phyloP scores from a whole-genome alignment of 2,329 filamentous ascomycete species.

The Chaetomiaceae sp. region DNA sequence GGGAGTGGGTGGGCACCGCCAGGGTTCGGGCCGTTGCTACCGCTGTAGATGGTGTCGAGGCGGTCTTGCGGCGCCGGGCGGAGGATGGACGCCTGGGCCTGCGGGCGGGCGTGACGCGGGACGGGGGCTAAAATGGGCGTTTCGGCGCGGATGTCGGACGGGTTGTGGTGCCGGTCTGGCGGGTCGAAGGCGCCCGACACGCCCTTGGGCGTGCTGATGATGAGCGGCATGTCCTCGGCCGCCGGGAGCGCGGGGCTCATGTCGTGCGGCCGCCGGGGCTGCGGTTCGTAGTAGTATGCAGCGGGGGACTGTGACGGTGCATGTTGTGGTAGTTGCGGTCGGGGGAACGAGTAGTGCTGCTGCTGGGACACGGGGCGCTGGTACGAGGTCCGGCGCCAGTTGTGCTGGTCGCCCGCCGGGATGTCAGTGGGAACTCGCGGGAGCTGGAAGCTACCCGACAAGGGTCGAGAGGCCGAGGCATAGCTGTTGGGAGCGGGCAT shows the following conservation, averaged over 20 bases:
- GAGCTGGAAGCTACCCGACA: constrained; percentile 39
- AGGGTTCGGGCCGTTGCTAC: constrained; percentile 12
- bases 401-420: constrained; percentile 23
- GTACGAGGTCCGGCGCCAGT: constrained; percentile 16
- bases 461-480: constrained; percentile 34
- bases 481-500: constrained; percentile 34
- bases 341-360: constrained; percentile 18
- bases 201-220: constrained; percentile 55
- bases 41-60: constrained; percentile 50
- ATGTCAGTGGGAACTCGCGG: constrained; percentile 37
- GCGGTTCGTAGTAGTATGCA: constrained; percentile 15
- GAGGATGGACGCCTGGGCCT: constrained; percentile 29
- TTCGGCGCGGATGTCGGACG: constrained; percentile 32
- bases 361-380: constrained; percentile 22
- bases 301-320: constrained; percentile 7
- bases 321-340: background rate
- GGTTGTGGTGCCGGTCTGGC: constrained; percentile 32
- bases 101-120: constrained; percentile 42
- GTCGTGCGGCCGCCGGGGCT: constrained; percentile 22
- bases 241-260: constrained; percentile 23
- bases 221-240: constrained; percentile 47
- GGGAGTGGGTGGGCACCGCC: no score
- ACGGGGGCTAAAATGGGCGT: constrained; percentile 48
- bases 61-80: constrained; percentile 44
- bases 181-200: constrained; percentile 48